A percentile compares a stretch with the other conserved stretches of the same genome.
These are phyloP conservation scores for Coniochaeta sp. DNA, from an alignment of 2,329 filamentous ascomycete species.

Conservation along the genomic window DNA sequence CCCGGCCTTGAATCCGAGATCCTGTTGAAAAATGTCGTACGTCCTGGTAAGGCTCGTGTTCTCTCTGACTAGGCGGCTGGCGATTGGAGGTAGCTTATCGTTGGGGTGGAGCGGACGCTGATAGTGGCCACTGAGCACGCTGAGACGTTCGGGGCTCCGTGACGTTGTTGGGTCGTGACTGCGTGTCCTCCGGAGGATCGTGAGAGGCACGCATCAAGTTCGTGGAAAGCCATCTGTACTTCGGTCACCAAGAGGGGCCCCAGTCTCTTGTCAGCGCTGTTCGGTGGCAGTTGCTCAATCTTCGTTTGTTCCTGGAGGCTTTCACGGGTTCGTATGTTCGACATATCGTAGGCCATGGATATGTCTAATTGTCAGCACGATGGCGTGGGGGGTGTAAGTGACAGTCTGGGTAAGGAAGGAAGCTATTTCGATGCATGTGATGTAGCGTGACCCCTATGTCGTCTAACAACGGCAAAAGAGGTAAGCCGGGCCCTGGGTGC, in stretches of 20 bases:
- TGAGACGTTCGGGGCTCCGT: not conserved
- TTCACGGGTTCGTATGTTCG: not conserved
- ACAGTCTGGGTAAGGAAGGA: not conserved
- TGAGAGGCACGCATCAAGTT: not conserved
- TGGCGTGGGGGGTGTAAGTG: not conserved
- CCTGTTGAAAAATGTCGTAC: not conserved
- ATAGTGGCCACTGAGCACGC: not conserved
- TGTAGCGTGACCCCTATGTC: not conserved
- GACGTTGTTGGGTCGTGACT: not conserved
- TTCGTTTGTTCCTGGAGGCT: too few relatives aligned
- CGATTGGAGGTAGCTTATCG: not conserved
- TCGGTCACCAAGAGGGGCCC: too few relatives aligned
- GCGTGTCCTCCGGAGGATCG: not conserved
- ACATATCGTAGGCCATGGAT: not conserved
- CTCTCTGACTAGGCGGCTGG: not conserved
- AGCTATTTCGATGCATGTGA: not conserved
- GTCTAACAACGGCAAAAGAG: not conserved
- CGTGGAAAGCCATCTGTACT: too few relatives aligned
- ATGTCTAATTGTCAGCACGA: not conserved
- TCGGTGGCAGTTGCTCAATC: too few relatives aligned
- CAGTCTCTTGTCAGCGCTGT: too few relatives aligned
- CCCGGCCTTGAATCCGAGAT: not conserved
- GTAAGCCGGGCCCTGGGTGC: not conserved
- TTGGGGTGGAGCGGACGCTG: not conserved
- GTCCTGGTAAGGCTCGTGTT: not conserved